Evolutionary conservation across 495 filamentous ascomycete genomes (phyloP), one percentile per base, ranked within the genome.

Genomic region (Podospora pseudoanserina): DNA sequence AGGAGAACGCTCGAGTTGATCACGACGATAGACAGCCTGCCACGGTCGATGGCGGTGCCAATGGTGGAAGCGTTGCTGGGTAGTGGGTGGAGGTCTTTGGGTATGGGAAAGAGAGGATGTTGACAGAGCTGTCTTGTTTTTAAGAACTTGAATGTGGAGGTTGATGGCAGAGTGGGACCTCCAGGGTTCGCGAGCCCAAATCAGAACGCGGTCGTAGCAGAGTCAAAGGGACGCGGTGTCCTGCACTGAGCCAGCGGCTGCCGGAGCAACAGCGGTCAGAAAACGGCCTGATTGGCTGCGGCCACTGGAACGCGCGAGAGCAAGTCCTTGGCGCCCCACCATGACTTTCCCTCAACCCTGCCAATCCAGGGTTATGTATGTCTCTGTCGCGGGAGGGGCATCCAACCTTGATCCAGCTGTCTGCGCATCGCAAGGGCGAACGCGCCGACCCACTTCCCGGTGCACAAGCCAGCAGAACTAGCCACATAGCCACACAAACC

Each of bases 121-220:
- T 71, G 68, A 61, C 53, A 67, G 64, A 67, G 70, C 67, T 70
- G 66, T 73, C 71, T 74, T 73, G 72, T 79, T 77, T 79, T 77
- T 76, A 66, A 75, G 68, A 74, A 65, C 67, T 70, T 32, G 67
- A 58, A 74, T 74, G 75, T 77, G 73, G 76, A 77, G 74, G 67
- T 57, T 39, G 63, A 32, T 32, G 30, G 30, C 30, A 70, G 71
- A 18, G 23, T 56, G 54, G 74, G 73, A 66, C 70, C 60, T 68
- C 28, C 59, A 71, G 54, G 65, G 68, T 20, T 71, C 62, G 63
- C 54, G 68, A 65, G 65, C 63, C 68, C 70, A 69, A 71, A 66
- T 69, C 67, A 68, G 75, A 32, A 32, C 30, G 30, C 30, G 30
- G 30, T 32, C 7, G 30, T 4, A 32, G 30, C 30, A 32, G 30